phyloP scores from a whole-genome alignment of 108 stramenopile genomes.

The Seminavis robusta region DNA sequence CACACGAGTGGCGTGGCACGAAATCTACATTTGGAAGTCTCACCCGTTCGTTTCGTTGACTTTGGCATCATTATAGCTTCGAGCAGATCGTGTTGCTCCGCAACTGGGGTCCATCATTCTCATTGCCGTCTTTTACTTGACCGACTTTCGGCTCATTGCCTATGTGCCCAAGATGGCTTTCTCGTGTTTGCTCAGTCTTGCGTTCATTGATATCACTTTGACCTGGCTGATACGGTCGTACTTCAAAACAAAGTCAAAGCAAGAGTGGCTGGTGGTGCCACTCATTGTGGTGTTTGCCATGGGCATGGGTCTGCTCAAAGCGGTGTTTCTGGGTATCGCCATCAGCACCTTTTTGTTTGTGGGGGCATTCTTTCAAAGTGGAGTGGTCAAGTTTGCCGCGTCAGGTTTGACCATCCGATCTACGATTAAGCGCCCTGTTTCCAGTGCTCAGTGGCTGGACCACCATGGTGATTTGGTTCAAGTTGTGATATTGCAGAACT shows the following conservation, averaged over 20 bases:
- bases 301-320: slow-evolving; percentile 48
- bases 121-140: slow-evolving; percentile 47
- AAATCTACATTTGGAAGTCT: background rate
- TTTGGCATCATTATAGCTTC: slow-evolving; percentile 16
- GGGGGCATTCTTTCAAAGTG: slow-evolving; percentile 56
- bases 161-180: slow-evolving; percentile 79
- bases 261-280: slow-evolving; percentile 72
- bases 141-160: slow-evolving; percentile 49
- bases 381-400: slow-evolving; percentile 71
- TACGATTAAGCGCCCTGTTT: slow-evolving; percentile 53
- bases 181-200: slow-evolving; percentile 65
- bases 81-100: slow-evolving; percentile 47
- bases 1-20: no score
- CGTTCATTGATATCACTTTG: slow-evolving; percentile 45
- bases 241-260: slow-evolving; percentile 39
- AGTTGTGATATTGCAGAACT: slow-evolving; percentile 70
- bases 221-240: slow-evolving; percentile 63
- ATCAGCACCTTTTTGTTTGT: slow-evolving; percentile 77
- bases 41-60: background rate
- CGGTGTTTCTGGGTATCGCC: slow-evolving; percentile 62
- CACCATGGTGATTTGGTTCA: slow-evolving; percentile 69
- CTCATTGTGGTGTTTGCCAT: slow-evolving; percentile 56
- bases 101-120: slow-evolving; percentile 52
- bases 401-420: slow-evolving; percentile 63
- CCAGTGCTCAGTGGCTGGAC: slow-evolving; percentile 58